These are phyloP conservation scores for Nissolia schottii DNA, from an alignment of 306 rosid genomes.

Conservation along the genomic window DNA sequence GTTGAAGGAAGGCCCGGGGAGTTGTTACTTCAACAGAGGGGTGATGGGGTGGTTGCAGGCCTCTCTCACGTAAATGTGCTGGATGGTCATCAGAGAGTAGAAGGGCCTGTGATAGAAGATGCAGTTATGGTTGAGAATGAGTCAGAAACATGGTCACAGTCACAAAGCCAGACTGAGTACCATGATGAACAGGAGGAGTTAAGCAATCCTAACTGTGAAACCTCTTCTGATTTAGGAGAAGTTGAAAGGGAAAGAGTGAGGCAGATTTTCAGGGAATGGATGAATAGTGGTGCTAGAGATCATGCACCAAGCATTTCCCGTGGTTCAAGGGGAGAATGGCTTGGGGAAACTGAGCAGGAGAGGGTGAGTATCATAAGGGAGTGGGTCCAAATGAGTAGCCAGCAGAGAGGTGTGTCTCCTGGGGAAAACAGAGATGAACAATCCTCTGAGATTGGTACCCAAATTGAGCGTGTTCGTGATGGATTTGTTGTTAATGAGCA, in stretches of 20 bases:
- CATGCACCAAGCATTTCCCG: constrained; percentile 44
- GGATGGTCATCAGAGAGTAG: constrained; percentile 35
- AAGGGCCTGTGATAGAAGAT: constrained; percentile 40
- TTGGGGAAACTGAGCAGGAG: constrained; percentile 87
- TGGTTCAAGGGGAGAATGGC: constrained; percentile 63
- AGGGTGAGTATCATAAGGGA: constrained; percentile 82
- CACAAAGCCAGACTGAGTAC: constrained; percentile 58
- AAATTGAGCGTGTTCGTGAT: constrained; percentile 55
- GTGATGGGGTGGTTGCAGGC: constrained; percentile 39
- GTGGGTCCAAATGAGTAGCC: constrained; percentile 78
- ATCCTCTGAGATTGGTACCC: constrained; percentile 51
- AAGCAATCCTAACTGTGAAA: constrained; percentile 53
- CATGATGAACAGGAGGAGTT: constrained; percentile 62
- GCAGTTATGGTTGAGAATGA: constrained; percentile 56
- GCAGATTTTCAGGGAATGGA: constrained; percentile 88
- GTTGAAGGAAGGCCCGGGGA: constrained; percentile 62
- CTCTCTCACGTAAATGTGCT: constrained; percentile 33
- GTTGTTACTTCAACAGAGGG: constrained; percentile 46
- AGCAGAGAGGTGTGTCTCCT: constrained; percentile 49
- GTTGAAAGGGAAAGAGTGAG: constrained; percentile 93
- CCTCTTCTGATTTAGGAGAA: constrained; percentile 62
- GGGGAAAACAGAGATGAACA: constrained; percentile 63
- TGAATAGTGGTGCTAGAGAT: constrained; percentile 61
- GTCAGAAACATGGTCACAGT: constrained; percentile 67
- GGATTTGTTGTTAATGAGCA: constrained; percentile 58